Base-by-base conservation (phyloP, 148 eudicot species). In the Agrostemma githago region DNA sequence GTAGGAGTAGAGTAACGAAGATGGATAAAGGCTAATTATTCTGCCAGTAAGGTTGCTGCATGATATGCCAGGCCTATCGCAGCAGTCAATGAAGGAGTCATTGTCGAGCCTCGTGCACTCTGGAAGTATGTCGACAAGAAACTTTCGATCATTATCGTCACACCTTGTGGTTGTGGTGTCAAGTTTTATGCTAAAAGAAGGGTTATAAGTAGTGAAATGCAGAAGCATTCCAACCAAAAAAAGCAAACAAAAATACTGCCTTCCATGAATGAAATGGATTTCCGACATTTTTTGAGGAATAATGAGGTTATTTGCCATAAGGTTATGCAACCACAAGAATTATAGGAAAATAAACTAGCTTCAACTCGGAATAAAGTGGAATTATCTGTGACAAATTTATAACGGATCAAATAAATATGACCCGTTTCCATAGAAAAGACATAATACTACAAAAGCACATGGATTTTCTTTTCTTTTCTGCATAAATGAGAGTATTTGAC, bases 31-130 rank as follows among this genome's bases (percentile, higher is more conserved):
- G 46, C 66, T 26, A 10, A 6, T 38, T 6, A 76, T 43, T 57
- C 73, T 43, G 17, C 68, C 68, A 16, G 79, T 76, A 60, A 59
- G 11, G 46, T 43, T 44, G 37, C 68, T 59, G 60, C 74, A 76
- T 44, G 56, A 60, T 4, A 76, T 46, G 51, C 78, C 78, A 66
- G 72, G 66, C 78, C 78, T 67, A 56, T 57, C 12, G 57, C 78
- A 75, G 73, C 79, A 76, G 37, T 76, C 79, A 20, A 3, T 48
- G 17, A 4, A 38, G 46, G 2, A 12, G 8, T 12, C 7, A 16
- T 12, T 3, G 20, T 41, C 5, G 63, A 26, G 34, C 34, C 34
- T 26, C 34, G 34, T 26, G 34, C 34, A 26, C 34, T 0, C 34
- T 26, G 34, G 63, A 26, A 6, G 46, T 26, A 64, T 4, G 34